A percentile compares a stretch with the other conserved stretches of the same genome.
Conservation (phyloP, 257 asterid species). For the Avicennia marina region DNA sequence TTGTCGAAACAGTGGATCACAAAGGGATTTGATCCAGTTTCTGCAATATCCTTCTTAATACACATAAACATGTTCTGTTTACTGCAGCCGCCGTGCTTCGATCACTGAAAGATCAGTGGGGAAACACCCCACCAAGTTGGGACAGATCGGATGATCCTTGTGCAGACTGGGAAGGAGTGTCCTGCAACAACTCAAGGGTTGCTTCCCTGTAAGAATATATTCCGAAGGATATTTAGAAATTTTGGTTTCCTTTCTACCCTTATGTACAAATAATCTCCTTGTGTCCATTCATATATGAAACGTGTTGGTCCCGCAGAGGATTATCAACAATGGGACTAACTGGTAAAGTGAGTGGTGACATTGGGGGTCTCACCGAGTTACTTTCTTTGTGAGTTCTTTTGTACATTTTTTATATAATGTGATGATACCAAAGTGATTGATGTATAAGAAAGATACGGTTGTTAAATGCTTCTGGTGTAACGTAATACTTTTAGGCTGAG, state of each 20-base stretch:
- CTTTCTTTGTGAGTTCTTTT: constrained; percentile 63
- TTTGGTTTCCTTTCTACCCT: neutral
- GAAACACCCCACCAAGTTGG: constrained; percentile 77
- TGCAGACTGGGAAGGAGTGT: constrained; percentile 73
- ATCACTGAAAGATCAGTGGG: constrained; percentile 78
- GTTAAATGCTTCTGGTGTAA: too few relatives aligned
- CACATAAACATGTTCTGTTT: neutral
- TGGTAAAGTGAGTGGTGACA: constrained; percentile 77
- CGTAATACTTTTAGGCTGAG: constrained; percentile 4
- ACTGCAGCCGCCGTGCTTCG: constrained; percentile 74
- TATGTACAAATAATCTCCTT: too few relatives aligned
- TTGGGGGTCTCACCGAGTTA: constrained; percentile 75
- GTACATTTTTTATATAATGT: neutral
- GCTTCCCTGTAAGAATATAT: constrained; percentile 67
- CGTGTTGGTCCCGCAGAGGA: constrained; percentile 46
- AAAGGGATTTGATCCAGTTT: neutral
- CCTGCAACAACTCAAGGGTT: constrained; percentile 71
- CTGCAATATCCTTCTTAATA: too few relatives aligned
- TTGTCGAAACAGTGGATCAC: too few relatives aligned
- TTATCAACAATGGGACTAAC: constrained; percentile 78
- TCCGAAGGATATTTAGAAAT: too few relatives aligned
- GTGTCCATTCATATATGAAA: neutral
- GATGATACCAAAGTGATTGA: too few relatives aligned
- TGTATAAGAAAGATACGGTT: too few relatives aligned
- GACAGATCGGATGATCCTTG: constrained; percentile 75